Evolutionary conservation across 805 yeast genomes (phyloP), one percentile per base, ranked within the genome.

Genomic region (Candida maris): DNA sequence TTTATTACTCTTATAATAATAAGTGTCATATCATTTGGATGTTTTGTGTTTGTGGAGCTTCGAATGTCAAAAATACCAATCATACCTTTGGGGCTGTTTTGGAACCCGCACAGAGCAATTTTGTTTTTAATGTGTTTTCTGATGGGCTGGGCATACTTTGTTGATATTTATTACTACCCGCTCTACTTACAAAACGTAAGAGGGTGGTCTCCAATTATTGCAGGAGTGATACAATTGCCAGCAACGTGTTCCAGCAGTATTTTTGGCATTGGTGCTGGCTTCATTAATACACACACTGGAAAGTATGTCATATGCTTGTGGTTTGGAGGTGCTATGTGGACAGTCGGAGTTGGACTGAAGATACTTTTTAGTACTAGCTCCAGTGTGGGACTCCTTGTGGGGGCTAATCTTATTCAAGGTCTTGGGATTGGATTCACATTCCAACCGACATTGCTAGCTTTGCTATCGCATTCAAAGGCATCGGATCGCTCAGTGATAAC

Each of bases 401-500:
- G 67, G 14, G 53, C 65, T 2, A 51, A 68, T 41, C 25, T 57
- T 42, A 34, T 71, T 48, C 52, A 56, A 35, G 68, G 72, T 17
- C 39, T 52, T 19, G 72, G 76, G 0, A 64, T 65, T 5, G 79
- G 75, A 2, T 65, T 61, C 39, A 65, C 71, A 5, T 70, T 71
- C 59, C 77, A 71, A 45, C 76, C 76, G 2, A 64, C 72, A 0
- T 59, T 71, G 57, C 70, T 73, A 9, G 78, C 77, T 1, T 63
- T 65, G 24, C 72, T 64, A 47, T 73, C 76, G 1, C 73, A 71
- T 38, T 57, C 76, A 6, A 57, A 49, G 30, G 62, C 67, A 32
- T 56, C 68, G 2, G 80, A 75, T 42, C 51, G 81, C 30, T 75
- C 80, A 0, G 73, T 75, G 5, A 73, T 72, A 7, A 73, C 75